phyloP scores from a whole-genome alignment of 2,329 filamentous ascomycete genomes.

The Bipolaris gigantea region DNA sequence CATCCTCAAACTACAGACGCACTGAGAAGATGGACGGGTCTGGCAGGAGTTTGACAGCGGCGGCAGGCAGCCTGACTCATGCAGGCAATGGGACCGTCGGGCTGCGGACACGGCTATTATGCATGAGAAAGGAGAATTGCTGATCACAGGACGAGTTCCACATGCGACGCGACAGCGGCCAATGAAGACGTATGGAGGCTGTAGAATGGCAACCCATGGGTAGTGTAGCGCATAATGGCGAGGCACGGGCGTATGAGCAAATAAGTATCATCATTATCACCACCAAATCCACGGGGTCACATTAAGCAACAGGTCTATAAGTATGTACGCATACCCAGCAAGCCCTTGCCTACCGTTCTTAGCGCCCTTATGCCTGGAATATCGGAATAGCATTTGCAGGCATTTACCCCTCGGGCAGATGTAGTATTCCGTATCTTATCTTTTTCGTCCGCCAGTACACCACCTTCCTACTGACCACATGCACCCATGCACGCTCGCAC shows the following conservation, averaged over 20 bases:
- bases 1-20: not conserved
- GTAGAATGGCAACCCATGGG: not conserved
- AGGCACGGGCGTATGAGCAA: not conserved
- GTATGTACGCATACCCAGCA: not conserved
- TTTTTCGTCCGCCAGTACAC: not conserved
- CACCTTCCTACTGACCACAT: not conserved
- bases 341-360: not conserved
- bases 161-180: not conserved
- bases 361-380: not conserved
- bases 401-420: not conserved
- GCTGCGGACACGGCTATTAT: not conserved
- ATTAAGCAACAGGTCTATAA: not conserved
- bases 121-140: not conserved
- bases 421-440: not conserved
- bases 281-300: not conserved
- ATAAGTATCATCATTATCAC: not conserved
- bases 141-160: not conserved
- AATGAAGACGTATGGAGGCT: not conserved
- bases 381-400: not conserved
- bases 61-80: not conserved
- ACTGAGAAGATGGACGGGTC: not conserved
- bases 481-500: not conserved
- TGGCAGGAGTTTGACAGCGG: not conserved
- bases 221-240: not conserved
- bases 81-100: not conserved